Percentiles rank a stretch among this genome's conserved stretches.
phyloP scores from a whole-genome alignment of 345 rosid species.

The Brassica juncea region DNA sequence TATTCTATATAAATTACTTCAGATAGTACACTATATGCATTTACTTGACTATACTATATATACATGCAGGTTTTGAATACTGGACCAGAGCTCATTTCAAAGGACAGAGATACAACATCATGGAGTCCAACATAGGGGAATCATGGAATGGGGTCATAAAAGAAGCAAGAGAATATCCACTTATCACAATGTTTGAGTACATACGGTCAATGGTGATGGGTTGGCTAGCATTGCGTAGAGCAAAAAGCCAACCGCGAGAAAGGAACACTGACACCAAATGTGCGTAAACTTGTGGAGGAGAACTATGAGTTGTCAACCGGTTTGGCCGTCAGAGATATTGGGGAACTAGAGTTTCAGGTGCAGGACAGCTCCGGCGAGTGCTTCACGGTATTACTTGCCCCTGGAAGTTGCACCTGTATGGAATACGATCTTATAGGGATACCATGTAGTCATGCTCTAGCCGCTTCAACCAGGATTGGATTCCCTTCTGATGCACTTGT shows the following conservation, averaged over 20 bases:
- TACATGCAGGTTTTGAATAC: neutral
- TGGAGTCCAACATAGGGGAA: neutral
- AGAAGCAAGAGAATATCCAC: neutral
- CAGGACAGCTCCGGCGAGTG: neutral
- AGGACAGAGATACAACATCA: neutral
- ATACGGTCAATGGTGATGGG: no score
- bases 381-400: neutral
- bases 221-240: no score
- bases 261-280: neutral
- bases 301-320: neutral
- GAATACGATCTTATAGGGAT: neutral
- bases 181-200: no score
- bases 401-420: neutral
- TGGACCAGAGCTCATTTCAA: neutral
- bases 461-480: neutral
- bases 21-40: no score
- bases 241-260: no score
- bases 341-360: neutral
- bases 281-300: neutral
- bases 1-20: no score
- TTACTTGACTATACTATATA: no score
- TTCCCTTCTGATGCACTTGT: neutral
- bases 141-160: neutral
- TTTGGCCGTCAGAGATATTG: neutral
- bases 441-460: neutral